These are phyloP conservation scores for Macrotyloma uniflorum DNA, from an alignment of 306 rosid genomes.

Conservation along the genomic window DNA sequence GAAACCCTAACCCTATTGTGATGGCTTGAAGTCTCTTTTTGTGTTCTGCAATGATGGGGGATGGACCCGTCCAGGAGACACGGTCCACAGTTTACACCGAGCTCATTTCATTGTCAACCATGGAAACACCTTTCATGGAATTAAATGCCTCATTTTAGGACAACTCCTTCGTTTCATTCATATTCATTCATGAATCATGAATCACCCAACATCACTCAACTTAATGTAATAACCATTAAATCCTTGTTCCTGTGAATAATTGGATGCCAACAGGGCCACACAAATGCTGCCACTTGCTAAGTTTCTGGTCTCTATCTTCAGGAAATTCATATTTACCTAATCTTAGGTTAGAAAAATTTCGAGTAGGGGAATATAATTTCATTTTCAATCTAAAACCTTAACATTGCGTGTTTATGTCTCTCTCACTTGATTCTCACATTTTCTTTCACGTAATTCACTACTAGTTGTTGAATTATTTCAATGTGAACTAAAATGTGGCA, in stretches of 20 bases:
- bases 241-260: conserved; percentile 3
- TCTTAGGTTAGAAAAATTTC: too few species aligned
- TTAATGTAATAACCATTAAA: not conserved
- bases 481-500: not conserved
- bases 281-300: not conserved
- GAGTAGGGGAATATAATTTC: too few species aligned
- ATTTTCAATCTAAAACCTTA: too few species aligned
- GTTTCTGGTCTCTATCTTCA: too few species aligned
- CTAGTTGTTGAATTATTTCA: not conserved
- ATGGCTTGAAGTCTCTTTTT: not conserved
- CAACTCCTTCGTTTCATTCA: conserved; percentile 16
- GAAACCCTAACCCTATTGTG: not conserved
- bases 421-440: too few species aligned
- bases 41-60: conserved; percentile 33
- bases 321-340: too few species aligned
- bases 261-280: conserved; percentile 22
- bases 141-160: conserved; percentile 19
- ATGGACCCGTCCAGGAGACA: conserved; percentile 34
- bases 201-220: not conserved
- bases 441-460: too few species aligned
- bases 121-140: conserved; percentile 25
- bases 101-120: conserved; percentile 34
- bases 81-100: conserved; percentile 32
- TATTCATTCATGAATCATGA: not conserved
- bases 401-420: too few species aligned